Evolutionary conservation across 441 rosid genomes (phyloP), one percentile per base, ranked within the genome.

Genomic region (Erysimum cheiri): DNA sequence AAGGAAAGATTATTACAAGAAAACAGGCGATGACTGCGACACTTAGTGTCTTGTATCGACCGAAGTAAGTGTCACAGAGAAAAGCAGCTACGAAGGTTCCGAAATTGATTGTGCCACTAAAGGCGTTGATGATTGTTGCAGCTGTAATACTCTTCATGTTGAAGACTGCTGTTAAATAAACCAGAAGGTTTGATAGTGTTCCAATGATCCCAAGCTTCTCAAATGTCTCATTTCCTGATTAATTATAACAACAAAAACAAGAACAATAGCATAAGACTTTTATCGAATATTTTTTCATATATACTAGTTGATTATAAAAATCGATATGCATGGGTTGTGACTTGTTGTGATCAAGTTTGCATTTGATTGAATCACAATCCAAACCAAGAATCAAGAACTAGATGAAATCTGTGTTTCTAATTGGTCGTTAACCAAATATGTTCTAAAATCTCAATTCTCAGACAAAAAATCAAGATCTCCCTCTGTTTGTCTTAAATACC

Each of bases 161-260:
- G 87, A 85, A 89, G 36, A 87, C 83, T 8, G 83, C 64, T 0
- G 96, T 89, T 44, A 89, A 77, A 68, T 87, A 89, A 13, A 89
- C 73, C 76, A 89, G 39, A 35, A 89, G 87, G 69, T 87, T 89
- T 52, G 85, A 70, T 31, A 75, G 58, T n/a, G 91, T 81, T 2
- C 96, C 96, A 22, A 82, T 80, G 40, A 91, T 81, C 9, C 96
- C 96, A 48, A 89, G 83, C 79, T 84, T 89, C 81, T 87, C 96
- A 65, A 89, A 89, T 4, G 86, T 81, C 76, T 89, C 96, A 63
- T 89, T 89, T 64, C 96, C 96, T 89, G 83, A n/a, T n/a, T n/a
- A n/a, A 26, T 37, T 0, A 40, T 62, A 2, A 28, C 46, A 60
- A 37, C 49, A 56, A 61, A 53, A 74, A 50, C 29, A 67, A 41